Evolutionary conservation across 2,329 filamentous ascomycete species (phyloP), one percentile per base, ranked within the genome.

Genomic region (Tolypocladium ophioglossoides): DNA sequence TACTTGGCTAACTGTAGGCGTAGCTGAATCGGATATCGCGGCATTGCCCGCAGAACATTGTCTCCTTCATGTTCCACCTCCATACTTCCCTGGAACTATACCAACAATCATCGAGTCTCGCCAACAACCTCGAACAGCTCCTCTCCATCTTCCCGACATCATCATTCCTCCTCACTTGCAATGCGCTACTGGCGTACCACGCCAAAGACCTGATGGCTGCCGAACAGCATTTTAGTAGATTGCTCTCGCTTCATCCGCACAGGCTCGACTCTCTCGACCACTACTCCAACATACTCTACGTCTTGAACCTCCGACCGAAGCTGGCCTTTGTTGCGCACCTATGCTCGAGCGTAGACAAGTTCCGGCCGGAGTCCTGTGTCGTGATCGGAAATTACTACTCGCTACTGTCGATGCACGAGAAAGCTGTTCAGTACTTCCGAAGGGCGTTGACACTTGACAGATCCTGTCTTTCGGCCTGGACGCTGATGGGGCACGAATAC

Each of bases 311-410:
- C 57, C 81, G 91, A 11, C 90, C 94, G 0, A 95, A 96, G 65
- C 78, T 99, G 24, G 91, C 92, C 0, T 96, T 96, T 62, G 72
- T 99, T 24, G 94, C 94, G 0, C 91, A 96, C 64, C 77, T 96
- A 12, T 95, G 94, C 62, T 91, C 89, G 2, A 86, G 85, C 50
- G 89, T 94, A 8, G 94, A 99, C 75, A 95, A 92, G 64, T 99
- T 99, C 71, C 86, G 94, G 0, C 92, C 94, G 0, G 94, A 99
- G 70, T 96, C 94, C 0, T 97, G 94, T 66, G 95, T 95, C 53
- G 92, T 97, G 0, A 86, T 97, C 27, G 94, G 94, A 5, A 99
- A 99, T 68, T 97, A 97, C 73, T 99, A 96, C 72, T 95, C 90
- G 0, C 74, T 96, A 1, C 84, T 96, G 57, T 96, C 91, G 0